Evolutionary conservation across 2,329 filamentous ascomycete species (phyloP).

Genomic region (Periconia digitata): DNA sequence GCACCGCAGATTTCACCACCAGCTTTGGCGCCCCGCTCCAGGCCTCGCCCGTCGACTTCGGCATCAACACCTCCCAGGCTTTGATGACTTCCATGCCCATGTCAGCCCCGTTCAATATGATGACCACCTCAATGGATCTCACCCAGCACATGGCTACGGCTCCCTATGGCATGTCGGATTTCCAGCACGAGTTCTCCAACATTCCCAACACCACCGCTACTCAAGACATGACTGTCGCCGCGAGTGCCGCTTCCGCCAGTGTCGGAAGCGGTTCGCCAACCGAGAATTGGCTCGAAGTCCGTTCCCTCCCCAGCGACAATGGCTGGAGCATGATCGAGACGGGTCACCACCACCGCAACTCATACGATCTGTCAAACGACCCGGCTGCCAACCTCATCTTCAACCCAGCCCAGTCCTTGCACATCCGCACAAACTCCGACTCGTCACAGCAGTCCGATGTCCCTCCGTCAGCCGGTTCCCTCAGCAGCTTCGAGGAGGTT

Average conservation of each 20-base stretch:
- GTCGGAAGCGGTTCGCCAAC: constrained; percentile 67
- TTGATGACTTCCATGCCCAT: constrained; percentile 47
- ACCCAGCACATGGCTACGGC: constrained; percentile 33
- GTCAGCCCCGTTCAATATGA: constrained; percentile 41
- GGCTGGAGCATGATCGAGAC: constrained; percentile 83
- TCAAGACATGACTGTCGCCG: constrained; percentile 44
- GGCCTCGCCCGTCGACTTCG: constrained; percentile 50
- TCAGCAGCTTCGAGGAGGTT: constrained; percentile 79
- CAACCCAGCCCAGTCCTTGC: constrained; percentile 87
- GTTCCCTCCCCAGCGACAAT: constrained; percentile 85
- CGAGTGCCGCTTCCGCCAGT: constrained; percentile 34
- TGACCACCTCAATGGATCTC: constrained; percentile 47
- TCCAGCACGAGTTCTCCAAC: constrained; percentile 67
- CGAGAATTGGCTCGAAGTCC: constrained; percentile 83
- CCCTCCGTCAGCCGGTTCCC: constrained; percentile 62
- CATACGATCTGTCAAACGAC: constrained; percentile 67
- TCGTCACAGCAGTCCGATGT: constrained; percentile 73
- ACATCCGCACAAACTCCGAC: constrained; percentile 83
- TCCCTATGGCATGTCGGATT: constrained; percentile 60
- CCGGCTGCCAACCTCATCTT: constrained; percentile 66
- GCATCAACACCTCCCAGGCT: constrained; percentile 44
- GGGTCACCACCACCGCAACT: constrained; percentile 63
- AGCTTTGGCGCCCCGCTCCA: constrained; percentile 47
- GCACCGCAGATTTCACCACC: constrained; percentile 40
- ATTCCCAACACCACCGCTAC: constrained; percentile 58